These are phyloP conservation scores for Alternaria sp. DNA, from an alignment of 2,329 filamentous ascomycete genomes.

Conservation along the genomic window DNA sequence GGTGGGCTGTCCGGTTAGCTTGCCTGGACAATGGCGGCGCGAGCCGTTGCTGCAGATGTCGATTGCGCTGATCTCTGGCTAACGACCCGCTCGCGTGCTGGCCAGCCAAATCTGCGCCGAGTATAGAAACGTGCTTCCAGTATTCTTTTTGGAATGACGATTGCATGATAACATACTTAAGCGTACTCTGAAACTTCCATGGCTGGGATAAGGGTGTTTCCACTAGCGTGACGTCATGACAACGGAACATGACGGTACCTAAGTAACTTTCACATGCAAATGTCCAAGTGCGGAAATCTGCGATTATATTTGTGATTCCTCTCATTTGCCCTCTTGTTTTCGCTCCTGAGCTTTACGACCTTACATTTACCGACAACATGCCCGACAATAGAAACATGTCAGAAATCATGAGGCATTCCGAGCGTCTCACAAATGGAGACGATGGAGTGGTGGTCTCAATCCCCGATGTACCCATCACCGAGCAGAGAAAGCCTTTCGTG, in stretches of 20 bases:
- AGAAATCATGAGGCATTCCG: conserved; percentile 4
- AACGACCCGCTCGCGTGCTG: too few relatives aligned
- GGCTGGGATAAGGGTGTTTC: background rate
- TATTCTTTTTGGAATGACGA: background rate
- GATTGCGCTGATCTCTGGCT: background rate
- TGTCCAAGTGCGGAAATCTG: background rate
- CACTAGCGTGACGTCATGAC: conserved; percentile 8
- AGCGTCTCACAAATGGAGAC: conserved; percentile 2
- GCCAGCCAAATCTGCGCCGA: background rate
- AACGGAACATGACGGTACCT: conserved; percentile 1
- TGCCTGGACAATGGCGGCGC: background rate
- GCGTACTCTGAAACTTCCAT: background rate
- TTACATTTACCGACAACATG: background rate
- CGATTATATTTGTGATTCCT: background rate
- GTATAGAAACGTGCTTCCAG: too few relatives aligned
- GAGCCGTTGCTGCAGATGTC: background rate
- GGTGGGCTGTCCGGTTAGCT: too few relatives aligned
- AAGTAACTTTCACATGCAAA: conserved; percentile 4
- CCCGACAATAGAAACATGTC: conserved; percentile 10
- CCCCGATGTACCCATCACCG: conserved; percentile 9
- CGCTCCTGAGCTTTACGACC: background rate
- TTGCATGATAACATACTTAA: background rate
- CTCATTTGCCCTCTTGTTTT: background rate
- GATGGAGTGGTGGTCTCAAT: conserved; percentile 10
- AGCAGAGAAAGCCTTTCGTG: conserved; percentile 8